These are phyloP conservation scores for Schrenkiella parvula DNA, from an alignment of 345 rosid species.

Conservation along the genomic window DNA sequence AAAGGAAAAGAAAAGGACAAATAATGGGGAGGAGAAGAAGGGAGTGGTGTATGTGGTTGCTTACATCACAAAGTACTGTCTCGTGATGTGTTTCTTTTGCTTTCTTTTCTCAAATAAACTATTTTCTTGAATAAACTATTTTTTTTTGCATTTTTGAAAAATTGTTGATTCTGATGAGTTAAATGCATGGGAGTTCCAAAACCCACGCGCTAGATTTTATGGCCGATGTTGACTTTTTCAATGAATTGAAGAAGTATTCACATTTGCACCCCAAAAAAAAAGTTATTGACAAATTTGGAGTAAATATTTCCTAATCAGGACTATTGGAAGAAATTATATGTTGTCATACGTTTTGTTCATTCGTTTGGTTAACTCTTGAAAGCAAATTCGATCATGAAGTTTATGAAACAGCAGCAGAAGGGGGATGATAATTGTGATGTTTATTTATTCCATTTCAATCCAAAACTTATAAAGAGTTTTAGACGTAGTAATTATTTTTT, in stretches of 20 bases:
- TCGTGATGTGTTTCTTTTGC: constrained; percentile 32
- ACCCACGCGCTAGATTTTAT: constrained; percentile 27
- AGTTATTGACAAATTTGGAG: constrained; percentile 7
- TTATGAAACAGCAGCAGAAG: not conserved
- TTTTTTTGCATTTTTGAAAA: constrained; percentile 1
- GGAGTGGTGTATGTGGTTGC: constrained; percentile 43
- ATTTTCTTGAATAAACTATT: not conserved
- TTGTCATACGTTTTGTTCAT: not conserved
- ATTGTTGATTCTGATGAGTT: constrained; percentile 2
- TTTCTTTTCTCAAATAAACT: too few species aligned
- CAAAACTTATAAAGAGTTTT: too few species aligned
- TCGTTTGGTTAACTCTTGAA: not conserved
- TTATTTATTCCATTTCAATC: too few species aligned
- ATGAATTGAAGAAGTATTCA: not conserved
- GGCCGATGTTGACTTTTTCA: constrained; percentile 31
- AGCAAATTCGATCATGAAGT: not conserved
- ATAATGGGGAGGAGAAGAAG: constrained; percentile 30
- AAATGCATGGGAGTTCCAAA: constrained; percentile 34
- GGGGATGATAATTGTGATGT: too few species aligned
- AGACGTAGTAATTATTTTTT: too few species aligned
- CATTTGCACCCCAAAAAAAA: too few species aligned
- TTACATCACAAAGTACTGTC: constrained; percentile 57
- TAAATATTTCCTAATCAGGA: not conserved
- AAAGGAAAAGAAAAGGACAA: constrained; percentile 26
- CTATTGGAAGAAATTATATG: too few species aligned